These are phyloP conservation scores for Botryotinia convoluta DNA, from an alignment of 2,329 filamentous ascomycete genomes.

Conservation along the genomic window DNA sequence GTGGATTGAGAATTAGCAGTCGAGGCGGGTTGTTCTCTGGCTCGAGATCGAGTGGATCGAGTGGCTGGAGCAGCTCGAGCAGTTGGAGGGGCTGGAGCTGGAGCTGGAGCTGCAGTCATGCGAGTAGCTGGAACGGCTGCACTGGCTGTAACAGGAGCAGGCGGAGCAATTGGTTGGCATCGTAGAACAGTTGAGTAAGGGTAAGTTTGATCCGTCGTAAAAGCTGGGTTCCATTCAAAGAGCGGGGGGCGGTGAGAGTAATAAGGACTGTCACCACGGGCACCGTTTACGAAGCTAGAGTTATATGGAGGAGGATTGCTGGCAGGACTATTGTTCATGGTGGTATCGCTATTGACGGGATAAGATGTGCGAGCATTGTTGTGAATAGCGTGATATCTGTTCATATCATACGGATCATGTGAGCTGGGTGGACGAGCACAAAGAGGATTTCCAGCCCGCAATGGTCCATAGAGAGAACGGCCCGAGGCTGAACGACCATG, in stretches of 20 bases:
- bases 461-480: not conserved
- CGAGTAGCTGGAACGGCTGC: not conserved
- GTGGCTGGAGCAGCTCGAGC: not conserved
- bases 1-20: not conserved
- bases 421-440: not conserved
- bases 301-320: not conserved
- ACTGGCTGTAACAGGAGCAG: not conserved
- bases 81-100: not conserved
- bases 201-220: not conserved
- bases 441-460: not conserved
- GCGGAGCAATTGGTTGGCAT: not conserved
- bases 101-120: not conserved
- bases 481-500: not conserved
- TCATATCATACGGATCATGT: not conserved
- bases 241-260: no score
- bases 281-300: not conserved
- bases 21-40: not conserved
- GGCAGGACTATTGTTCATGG: not conserved
- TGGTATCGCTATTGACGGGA: not conserved
- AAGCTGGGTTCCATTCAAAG: no score
- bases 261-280: no score
- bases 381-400: not conserved
- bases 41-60: not conserved
- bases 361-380: not conserved
- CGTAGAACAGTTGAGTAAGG: no score